Evolutionary conservation across 2,329 filamentous ascomycete genomes (phyloP).

Genomic region (Ceratocystiopsis sp.): DNA sequence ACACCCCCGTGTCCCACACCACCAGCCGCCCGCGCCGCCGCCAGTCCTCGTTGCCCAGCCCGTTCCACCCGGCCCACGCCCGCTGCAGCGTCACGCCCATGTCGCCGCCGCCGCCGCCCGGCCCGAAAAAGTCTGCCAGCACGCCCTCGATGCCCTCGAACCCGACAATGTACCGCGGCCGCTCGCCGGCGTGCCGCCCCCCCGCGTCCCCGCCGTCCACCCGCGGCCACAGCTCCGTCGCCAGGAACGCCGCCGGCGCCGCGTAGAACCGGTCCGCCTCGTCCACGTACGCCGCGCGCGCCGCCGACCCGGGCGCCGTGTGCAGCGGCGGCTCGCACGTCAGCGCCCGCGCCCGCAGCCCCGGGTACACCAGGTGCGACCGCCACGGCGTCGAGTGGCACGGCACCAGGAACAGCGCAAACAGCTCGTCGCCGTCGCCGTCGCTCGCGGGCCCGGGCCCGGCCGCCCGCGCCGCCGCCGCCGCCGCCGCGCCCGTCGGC

Average conservation of each 20-base stretch:
- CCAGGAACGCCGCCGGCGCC: slow-evolving; percentile 35
- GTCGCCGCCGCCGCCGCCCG: slow-evolving; percentile 22
- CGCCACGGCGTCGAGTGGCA: slow-evolving; percentile 96
- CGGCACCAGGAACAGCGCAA: slow-evolving; percentile 75
- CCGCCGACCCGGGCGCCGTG: slow-evolving; percentile 35
- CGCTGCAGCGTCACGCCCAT: slow-evolving; percentile 22
- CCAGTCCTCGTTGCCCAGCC: slow-evolving; percentile 44
- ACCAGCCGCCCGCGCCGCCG: slow-evolving; percentile 37
- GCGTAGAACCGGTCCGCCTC: slow-evolving; percentile 88
- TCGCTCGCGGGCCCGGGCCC: neutral
- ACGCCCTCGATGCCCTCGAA: slow-evolving; percentile 41
- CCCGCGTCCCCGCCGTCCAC: neutral
- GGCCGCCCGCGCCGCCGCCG: neutral
- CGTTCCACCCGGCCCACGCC: slow-evolving; percentile 42
- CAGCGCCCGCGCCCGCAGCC: slow-evolving; percentile 64
- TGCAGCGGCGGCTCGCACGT: slow-evolving; percentile 79
- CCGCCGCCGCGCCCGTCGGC: slow-evolving; percentile 2
- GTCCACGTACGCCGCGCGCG: slow-evolving; percentile 58
- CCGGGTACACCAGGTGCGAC: slow-evolving; percentile 62
- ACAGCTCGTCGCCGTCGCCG: slow-evolving; percentile 27
- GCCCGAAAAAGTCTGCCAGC: slow-evolving; percentile 23
- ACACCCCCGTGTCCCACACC: slow-evolving; percentile 38
- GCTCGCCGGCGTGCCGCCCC: slow-evolving; percentile 9
- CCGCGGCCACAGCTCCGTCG: slow-evolving; percentile 30
- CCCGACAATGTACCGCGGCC: slow-evolving; percentile 42